Evolutionary conservation across 495 filamentous ascomycete genomes (phyloP), one percentile per base, ranked within the genome.

Genomic region (Penicillium fimorum): DNA sequence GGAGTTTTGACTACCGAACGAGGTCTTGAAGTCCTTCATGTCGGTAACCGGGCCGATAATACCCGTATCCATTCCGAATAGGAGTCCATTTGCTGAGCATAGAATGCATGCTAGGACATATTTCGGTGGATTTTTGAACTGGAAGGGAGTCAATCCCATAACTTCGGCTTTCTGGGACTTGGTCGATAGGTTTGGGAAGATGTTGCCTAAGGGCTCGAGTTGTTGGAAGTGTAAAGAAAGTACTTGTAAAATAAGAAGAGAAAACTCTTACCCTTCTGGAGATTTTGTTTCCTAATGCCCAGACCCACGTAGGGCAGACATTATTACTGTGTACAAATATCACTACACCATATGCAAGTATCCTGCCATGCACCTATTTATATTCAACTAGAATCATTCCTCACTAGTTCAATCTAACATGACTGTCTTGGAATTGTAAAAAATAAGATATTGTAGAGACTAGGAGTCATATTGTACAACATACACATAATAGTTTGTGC

Each of bases 31-130:
- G 40, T 73, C 66, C 0, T 72, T 71, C 86, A 89, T 87, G 20
- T 75, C 69, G 7, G 83, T 87, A 0, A 87, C 69, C 11, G 83
- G 79, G 0, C 86, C 86, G 45, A 88, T 86, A 5, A 78, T 79
- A 4, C 86, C 84, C 0, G 83, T 87, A 48, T 88, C 84, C 63
- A 82, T 79, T 6, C 81, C 52, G 22, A 54, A 54, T 8, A 54
- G 52, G 6, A 47, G 24, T 6, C 52, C 52, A 29, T 30, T 54
- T 0, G 52, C 52, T 29, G 52, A 54, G n/a, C 52, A 54, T 22
- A 54, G 52, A 24, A 54, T 57, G 38, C 67, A 63, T 20, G 53
- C 65, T 29, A 65, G 53, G 7, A 70, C 24, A 50, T 54, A 54
- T 29, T 37, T 46, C n/a, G 52, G 52, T 13, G 42, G 52, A 11